Conservation (phyloP, 2,329 filamentous ascomycete genomes). For the Claviceps monticola region DNA sequence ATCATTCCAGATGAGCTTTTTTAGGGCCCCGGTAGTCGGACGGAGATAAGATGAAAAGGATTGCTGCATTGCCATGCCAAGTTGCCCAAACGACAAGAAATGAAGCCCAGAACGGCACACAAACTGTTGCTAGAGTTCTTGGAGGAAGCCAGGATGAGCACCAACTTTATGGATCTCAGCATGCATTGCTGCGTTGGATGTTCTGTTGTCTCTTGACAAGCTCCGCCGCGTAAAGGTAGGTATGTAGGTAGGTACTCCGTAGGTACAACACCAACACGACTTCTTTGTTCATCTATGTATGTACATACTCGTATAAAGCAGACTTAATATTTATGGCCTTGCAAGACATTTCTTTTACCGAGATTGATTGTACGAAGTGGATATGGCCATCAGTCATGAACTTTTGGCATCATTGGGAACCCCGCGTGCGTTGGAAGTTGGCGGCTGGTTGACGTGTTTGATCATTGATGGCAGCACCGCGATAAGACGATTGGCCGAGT, state of each 20-base stretch:
- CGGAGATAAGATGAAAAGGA: neutral
- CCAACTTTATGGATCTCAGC: neutral
- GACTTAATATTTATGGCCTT: neutral
- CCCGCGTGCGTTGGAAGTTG: too few species aligned
- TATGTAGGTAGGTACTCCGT: too few species aligned
- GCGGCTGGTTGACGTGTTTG: neutral
- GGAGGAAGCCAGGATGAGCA: neutral
- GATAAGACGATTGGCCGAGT: neutral
- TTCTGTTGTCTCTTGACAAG: too few species aligned
- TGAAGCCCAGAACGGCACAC: neutral
- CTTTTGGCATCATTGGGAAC: neutral
- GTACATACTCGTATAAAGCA: too few species aligned
- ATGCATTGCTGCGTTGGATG: too few species aligned
- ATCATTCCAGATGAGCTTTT: neutral
- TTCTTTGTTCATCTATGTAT: too few species aligned
- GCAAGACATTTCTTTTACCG: neutral
- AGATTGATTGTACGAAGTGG: neutral
- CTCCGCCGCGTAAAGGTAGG: too few species aligned
- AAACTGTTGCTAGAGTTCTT: neutral
- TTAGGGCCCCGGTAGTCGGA: too few species aligned
- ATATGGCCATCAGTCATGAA: neutral
- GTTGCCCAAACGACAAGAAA: neutral
- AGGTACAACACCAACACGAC: too few species aligned
- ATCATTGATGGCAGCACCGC: neutral
- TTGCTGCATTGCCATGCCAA: neutral